Evolutionary conservation across 768 basidiomycete genomes (phyloP).

Genomic region (Paxillus rubicundulus): DNA sequence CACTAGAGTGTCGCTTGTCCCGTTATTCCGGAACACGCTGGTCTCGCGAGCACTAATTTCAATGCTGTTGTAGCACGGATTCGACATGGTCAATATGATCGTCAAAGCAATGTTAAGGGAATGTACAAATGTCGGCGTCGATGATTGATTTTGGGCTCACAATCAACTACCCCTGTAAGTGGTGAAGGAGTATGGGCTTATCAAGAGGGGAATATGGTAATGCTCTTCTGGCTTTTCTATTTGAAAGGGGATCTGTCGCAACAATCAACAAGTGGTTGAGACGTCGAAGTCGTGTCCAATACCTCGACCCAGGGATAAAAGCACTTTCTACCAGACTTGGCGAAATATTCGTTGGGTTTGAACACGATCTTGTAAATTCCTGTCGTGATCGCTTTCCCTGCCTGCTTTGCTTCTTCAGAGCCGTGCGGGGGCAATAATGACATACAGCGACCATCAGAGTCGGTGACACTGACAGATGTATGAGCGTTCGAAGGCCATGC

Average conservation of each 20-base stretch:
- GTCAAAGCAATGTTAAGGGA: neutral
- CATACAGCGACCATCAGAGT: slow-evolving; percentile 80
- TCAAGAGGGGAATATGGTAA: slow-evolving; percentile 87
- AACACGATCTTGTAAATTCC: slow-evolving; percentile 81
- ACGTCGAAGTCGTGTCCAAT: slow-evolving; percentile 11
- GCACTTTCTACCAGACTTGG: slow-evolving; percentile 53
- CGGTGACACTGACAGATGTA: slow-evolving; percentile 54
- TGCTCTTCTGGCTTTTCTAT: slow-evolving; percentile 74
- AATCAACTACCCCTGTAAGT: slow-evolving; percentile 86
- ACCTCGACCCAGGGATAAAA: slow-evolving; percentile 96
- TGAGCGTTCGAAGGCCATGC: neutral
- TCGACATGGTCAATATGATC: slow-evolving; percentile 6
- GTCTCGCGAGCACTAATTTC: slow-evolving; percentile 4
- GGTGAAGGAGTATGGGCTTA: slow-evolving; percentile 89
- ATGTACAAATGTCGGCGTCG: too few species aligned
- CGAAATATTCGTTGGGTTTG: slow-evolving; percentile 81
- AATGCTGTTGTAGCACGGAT: slow-evolving; percentile 4
- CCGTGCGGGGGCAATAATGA: slow-evolving; percentile 61
- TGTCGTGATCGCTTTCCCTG: slow-evolving; percentile 45
- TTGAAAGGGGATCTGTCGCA: slow-evolving; percentile 69
- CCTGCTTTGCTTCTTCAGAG: slow-evolving; percentile 42
- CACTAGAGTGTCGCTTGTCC: neutral
- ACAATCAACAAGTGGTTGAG: slow-evolving; percentile 6
- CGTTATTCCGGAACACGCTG: neutral
- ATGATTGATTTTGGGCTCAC: neutral